Conservation (phyloP, 768 basidiomycete genomes). For the Mycena vulgaris region DNA sequence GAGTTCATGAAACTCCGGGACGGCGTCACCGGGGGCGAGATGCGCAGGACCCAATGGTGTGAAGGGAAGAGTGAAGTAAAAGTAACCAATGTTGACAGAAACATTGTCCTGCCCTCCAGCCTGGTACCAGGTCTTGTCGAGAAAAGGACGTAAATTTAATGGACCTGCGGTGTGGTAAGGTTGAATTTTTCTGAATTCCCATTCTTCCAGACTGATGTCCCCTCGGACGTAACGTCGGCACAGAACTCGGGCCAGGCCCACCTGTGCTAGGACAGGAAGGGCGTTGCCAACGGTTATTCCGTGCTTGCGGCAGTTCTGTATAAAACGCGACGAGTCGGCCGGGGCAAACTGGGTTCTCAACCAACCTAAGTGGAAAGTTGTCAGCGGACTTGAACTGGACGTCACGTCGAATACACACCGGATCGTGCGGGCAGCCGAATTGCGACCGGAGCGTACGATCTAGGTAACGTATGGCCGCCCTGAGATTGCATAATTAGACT, state of each 20-base stretch:
- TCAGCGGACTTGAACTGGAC: neutral
- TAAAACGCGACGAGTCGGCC: constrained; percentile 2
- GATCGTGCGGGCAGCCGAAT: constrained; percentile 55
- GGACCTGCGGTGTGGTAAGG: constrained; percentile 67
- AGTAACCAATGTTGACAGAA: constrained; percentile 60
- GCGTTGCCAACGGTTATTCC: constrained; percentile 67
- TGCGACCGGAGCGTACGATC: constrained; percentile 55
- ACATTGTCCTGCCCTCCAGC: constrained; percentile 62
- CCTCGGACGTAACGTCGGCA: constrained; percentile 63
- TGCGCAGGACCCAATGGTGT: constrained; percentile 57
- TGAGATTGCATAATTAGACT: constrained; percentile 40
- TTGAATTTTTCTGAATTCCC: constrained; percentile 65
- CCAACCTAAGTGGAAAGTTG: neutral
- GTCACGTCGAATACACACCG: constrained; percentile 23
- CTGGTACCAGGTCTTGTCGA: constrained; percentile 63
- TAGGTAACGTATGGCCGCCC: constrained; percentile 74
- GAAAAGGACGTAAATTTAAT: constrained; percentile 65
- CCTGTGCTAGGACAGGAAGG: constrained; percentile 64
- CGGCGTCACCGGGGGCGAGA: constrained; percentile 51
- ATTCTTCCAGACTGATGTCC: constrained; percentile 65
- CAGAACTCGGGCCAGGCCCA: constrained; percentile 67
- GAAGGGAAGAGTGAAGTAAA: constrained; percentile 60
- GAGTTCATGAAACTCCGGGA: constrained; percentile 59
- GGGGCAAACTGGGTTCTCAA: constrained; percentile 4
- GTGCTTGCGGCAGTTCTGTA: constrained; percentile 56